phyloP scores from a whole-genome alignment of 2,329 filamentous ascomycete genomes.

The Hysterium pulicare region DNA sequence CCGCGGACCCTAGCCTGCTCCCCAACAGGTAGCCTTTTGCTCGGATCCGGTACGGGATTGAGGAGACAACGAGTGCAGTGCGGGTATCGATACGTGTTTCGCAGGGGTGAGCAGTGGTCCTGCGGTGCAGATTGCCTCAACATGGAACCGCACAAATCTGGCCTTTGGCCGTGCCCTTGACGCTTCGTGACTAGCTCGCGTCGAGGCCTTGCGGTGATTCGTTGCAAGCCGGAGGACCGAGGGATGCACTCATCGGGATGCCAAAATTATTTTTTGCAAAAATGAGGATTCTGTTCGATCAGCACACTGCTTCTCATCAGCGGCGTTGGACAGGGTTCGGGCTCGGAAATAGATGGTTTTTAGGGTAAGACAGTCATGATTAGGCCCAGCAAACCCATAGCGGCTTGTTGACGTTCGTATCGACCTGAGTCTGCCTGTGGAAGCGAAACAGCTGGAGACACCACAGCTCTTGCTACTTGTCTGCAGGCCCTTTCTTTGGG shows the following conservation, averaged over 20 bases:
- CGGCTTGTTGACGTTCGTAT: conserved; percentile 27
- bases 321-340: conserved; percentile 34
- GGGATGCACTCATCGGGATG: conserved; percentile 19
- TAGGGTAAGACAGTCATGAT: conserved; percentile 33
- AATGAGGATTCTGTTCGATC: conserved; percentile 28
- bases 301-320: conserved; percentile 30
- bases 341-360: conserved; percentile 32
- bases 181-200: conserved; percentile 9
- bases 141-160: conserved; percentile 29
- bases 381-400: conserved; percentile 14
- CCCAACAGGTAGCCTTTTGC: neutral
- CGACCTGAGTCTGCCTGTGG: conserved; percentile 21
- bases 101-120: conserved; percentile 32
- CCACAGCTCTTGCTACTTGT: conserved; percentile 10
- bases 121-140: conserved; percentile 39
- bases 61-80: conserved; percentile 5
- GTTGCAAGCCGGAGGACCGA: conserved; percentile 17
- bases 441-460: conserved; percentile 14
- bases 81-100: conserved; percentile 32
- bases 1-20: conserved; percentile 12
- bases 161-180: conserved; percentile 10
- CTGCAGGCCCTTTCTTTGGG: neutral
- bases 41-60: conserved; percentile 5
- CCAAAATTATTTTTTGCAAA: too few species aligned
- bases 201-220: conserved; percentile 19